Base-by-base conservation (phyloP, 202 grass and related monocot genomes). In the Elaeis oleifera region DNA sequence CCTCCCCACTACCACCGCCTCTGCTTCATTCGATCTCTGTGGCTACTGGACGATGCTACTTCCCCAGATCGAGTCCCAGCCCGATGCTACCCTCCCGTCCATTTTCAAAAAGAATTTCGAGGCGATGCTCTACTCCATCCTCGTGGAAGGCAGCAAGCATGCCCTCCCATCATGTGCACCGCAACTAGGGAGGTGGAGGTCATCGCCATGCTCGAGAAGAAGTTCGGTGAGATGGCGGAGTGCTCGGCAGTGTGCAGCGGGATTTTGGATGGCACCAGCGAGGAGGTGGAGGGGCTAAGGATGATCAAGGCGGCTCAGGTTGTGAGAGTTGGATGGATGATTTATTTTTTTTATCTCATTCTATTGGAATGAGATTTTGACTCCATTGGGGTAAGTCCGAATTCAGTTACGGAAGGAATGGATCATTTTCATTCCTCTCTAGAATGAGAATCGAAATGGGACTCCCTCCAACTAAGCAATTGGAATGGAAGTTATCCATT, bases 151-250 rank as follows among this genome's bases (percentile, higher is more conserved):
- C 29, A 83, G 80, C 74, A 96, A 96, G 73, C 87, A 87, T 51
- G 87, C 84, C 13, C 87, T 1, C 81, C 91, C 0, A 64, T 96
- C 22, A 83, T 96, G 74, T 96, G 87, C 76, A 78, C 76, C 25
- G 84, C 74, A 13, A 73, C 83, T 50, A 74, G 79, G 18, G 87
- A 96, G 81, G 56, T 60, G 22, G 87, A 91, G 71, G 81, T 96
- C n/a, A 59, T 96, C 65, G 76, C 74, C 51, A 79, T 90, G 4
- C 75, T 96, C 50, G 77, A 81, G 18, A 96, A 91, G 81, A 96
- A 96, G 71, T 96, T 96, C 57, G 87, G 92, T 24, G 84, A 89
- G 67, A 81, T 91, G 87, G 87, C 87, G 3, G 92, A 91, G 74
- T 96, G 87, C 54, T 91, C 87, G 1, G 92, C 92, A 0, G 87